A percentile compares a stretch with the other conserved stretches of the same genome.
Evolutionary conservation across 345 rosid genomes (phyloP).

Genomic region (Lumnitzera littorea): DNA sequence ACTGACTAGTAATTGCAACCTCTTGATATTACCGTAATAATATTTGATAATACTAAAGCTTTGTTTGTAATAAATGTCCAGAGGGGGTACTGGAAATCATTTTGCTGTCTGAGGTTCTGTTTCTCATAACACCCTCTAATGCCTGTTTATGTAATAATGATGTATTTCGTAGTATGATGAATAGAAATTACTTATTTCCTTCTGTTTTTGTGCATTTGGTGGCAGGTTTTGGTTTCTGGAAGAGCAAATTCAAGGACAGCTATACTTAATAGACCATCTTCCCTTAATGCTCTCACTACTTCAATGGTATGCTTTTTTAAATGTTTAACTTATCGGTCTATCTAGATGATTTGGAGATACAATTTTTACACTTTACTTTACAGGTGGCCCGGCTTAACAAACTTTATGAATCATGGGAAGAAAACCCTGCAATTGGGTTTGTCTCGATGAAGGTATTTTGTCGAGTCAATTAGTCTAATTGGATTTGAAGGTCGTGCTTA

Average conservation of each 20-base stretch:
- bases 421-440: conserved; percentile 77
- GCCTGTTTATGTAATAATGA: too few relatives aligned
- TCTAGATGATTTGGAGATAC: not conserved
- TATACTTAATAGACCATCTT: conserved; percentile 58
- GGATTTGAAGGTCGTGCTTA: too few relatives aligned
- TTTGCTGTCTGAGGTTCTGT: too few relatives aligned
- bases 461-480: not conserved
- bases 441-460: conserved; percentile 69
- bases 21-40: too few relatives aligned
- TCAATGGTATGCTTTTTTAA: conserved; percentile 42
- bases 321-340: too few relatives aligned
- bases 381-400: conserved; percentile 67
- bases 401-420: conserved; percentile 93
- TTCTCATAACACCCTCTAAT: too few relatives aligned
- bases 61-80: too few relatives aligned
- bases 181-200: too few relatives aligned
- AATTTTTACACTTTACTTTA: conserved; percentile 1
- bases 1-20: too few relatives aligned
- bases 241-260: conserved; percentile 88
- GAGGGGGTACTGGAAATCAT: too few relatives aligned
- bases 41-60: too few relatives aligned
- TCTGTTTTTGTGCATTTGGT: not conserved
- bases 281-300: conserved; percentile 69
- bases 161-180: too few relatives aligned
- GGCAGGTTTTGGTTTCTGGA: conserved; percentile 82